Base-by-base conservation (phyloP, 78 protist species). In the Dictyostelium citrinum region DNA sequence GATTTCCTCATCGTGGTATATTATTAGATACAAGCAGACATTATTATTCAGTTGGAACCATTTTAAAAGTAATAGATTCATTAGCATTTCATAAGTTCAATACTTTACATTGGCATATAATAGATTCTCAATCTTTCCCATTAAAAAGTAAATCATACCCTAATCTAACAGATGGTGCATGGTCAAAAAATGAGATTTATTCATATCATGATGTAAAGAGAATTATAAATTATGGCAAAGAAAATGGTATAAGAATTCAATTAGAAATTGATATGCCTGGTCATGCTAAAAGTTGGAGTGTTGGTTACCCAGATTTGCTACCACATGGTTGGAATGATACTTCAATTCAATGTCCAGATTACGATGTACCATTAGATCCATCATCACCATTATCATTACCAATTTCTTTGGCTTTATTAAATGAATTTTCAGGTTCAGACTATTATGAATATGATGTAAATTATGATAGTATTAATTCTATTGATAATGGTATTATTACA, bases 201-300 rank as follows among this genome's bases (percentile, higher is more conserved):
- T 45, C 43, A 0, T 10, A 20, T n/a, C 29, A 43, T 22, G 85
- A 78, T 17, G 35, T 88, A 35, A 68, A n/a, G 12, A 2, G 27
- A 2, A 67, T 88, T 41, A 55, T 78, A 1, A 46, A 67, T 1
- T 49, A 88, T 49, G 84, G 85, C 0, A 45, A 24, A 20, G 78
- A 46, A 1, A 29, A 61, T 61, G 93, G 93, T 31, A 49, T 72
- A 51, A 41, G 77, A 27, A 33, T 67, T 22, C 39, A 67, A 41
- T 77, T 83, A 7, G 93, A 88, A 16, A 68, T 88, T 35, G 93
- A 88, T 78, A 78, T 88, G 81, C 93, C 93, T 3, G 76, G 70
- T 20, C 93, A 88, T 64, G 79, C 93, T 10, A 61, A 83, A 78
- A 77, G 84, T 16, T 88, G 93, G 93, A 80, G 81, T 41, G 27